phyloP scores from a whole-genome alignment of 2,329 filamentous ascomycete genomes.

The Taxawa tesnikishii region DNA sequence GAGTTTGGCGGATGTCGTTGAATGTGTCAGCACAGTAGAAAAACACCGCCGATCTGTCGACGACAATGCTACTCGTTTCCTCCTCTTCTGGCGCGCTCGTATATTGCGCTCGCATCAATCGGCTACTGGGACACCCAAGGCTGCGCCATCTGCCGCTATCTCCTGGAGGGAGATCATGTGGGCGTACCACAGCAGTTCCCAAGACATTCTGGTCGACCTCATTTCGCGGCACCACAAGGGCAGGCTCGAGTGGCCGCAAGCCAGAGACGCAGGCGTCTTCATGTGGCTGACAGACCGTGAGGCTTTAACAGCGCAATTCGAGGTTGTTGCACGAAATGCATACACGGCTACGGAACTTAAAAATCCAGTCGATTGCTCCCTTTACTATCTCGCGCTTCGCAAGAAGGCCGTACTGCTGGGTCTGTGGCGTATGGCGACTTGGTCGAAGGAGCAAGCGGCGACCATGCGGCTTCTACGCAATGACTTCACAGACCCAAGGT shows the following conservation, averaged over 20 bases:
- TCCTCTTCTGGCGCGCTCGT: conserved; percentile 64
- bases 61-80: conserved; percentile 75
- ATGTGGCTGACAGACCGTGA: conserved; percentile 80
- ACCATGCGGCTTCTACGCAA: conserved; percentile 76
- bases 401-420: conserved; percentile 88
- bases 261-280: conserved; percentile 77
- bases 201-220: conserved; percentile 81
- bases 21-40: conserved; percentile 74
- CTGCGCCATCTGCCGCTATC: conserved; percentile 26
- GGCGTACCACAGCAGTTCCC: conserved; percentile 73
- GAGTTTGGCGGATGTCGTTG: conserved; percentile 20
- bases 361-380: conserved; percentile 79
- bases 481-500: conserved; percentile 77
- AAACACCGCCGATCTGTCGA: conserved; percentile 82
- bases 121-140: neutral
- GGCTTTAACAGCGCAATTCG: conserved; percentile 73
- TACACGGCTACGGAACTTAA: conserved; percentile 81
- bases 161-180: conserved; percentile 67
- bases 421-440: conserved; percentile 86
- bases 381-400: conserved; percentile 76
- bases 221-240: conserved; percentile 69
- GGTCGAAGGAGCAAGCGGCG: conserved; percentile 73
- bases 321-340: conserved; percentile 82
- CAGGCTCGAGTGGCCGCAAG: conserved; percentile 72
- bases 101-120: conserved; percentile 42